These are phyloP conservation scores for Vitis cinerea DNA, from an alignment of 164 flowering plant species.

Conservation along the genomic window DNA sequence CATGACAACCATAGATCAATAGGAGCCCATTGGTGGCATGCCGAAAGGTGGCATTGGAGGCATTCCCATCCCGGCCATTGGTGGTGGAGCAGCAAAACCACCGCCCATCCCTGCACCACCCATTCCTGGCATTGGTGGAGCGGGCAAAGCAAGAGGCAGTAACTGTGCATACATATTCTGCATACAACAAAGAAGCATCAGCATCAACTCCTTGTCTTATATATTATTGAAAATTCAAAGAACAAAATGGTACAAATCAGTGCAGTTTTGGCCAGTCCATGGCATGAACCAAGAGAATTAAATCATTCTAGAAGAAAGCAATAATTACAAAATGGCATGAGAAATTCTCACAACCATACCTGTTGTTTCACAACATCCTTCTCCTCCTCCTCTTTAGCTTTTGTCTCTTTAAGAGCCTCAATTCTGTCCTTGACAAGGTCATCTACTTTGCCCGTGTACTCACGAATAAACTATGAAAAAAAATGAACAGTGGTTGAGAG, in stretches of 20 bases:
- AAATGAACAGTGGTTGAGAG: background rate
- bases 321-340: background rate
- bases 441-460: constrained; percentile 73
- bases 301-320: background rate
- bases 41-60: constrained; percentile 81
- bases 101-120: constrained; percentile 48
- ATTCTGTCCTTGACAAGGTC: constrained; percentile 70
- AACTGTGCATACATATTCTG: constrained; percentile 90
- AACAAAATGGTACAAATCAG: too few species aligned
- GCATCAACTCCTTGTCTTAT: too few species aligned
- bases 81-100: constrained; percentile 43
- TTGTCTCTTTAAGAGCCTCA: constrained; percentile 57
- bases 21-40: constrained; percentile 65
- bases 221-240: too few species aligned
- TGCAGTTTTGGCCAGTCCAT: too few species aligned
- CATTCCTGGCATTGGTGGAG: constrained; percentile 74
- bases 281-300: background rate
- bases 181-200: constrained; percentile 15
- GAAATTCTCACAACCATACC: constrained; percentile 30
- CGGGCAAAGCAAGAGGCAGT: constrained; percentile 81
- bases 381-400: constrained; percentile 70
- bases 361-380: constrained; percentile 70
- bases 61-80: constrained; percentile 74
- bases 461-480: constrained; percentile 51
- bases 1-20: too few species aligned